Base-by-base conservation (phyloP, 164 flowering plant genomes). In the Brasenia schreberi region DNA sequence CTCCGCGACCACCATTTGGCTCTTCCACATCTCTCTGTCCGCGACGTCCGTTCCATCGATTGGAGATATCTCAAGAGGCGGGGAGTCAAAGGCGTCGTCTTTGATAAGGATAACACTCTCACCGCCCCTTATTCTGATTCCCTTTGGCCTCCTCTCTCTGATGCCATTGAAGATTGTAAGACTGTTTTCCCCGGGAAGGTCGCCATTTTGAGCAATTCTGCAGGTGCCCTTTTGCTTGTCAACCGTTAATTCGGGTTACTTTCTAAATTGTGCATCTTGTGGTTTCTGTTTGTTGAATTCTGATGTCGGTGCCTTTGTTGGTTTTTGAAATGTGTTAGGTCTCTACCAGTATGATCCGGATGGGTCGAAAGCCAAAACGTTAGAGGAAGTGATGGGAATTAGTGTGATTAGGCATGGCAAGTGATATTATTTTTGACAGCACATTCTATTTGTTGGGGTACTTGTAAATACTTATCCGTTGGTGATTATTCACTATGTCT, bases 21-120 rank as follows among this genome's bases (percentile, higher is more conserved):
- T 17, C 44, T 93, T 0, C 98, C 98, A 1, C 96, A 88, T 66
- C 78, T 88, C 0, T 14, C 77, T 0, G 96, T 89, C 65, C 84
- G 77, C 5, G 97, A 93, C 74, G 76, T 89, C 5, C 69, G 96
- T 70, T 79, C 75, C 71, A 75, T 90, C 69, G 89, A 93, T 78
- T 93, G 98, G 98, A 77, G 27, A 19, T 86, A 85, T 77, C 71
- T 92, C 63, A 71, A 67, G 18, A 70, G 74, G 17, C 83, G 77
- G 67, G 96, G 94, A 1, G 86, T 89, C 72, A 68, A 66, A 62
- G 97, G 97, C 3, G 96, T 90, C 53, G 88, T 93, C 11, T 93
- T 93, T 73, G 98, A 89, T 68, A 89, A 89, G 67, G 96, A 89
- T 74, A 90, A 90, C 56, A 93, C 98, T 0, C 68, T 93, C 19